Base-by-base conservation (phyloP, 2,329 filamentous ascomycete species). In the Colletotrichum destructivum region DNA sequence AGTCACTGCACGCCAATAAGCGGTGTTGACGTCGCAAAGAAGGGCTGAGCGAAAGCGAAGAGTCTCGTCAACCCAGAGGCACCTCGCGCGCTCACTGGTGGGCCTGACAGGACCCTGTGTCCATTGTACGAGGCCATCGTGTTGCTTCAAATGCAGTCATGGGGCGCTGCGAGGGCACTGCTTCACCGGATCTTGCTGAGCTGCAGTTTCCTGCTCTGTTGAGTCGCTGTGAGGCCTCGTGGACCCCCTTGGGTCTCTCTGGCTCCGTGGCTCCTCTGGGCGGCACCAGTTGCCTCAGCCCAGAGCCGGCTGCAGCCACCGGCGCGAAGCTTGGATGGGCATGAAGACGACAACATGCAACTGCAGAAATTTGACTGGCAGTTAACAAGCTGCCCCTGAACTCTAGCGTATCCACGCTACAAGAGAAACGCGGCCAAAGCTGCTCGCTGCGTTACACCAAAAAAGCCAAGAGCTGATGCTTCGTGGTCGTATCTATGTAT, bases 291-390 rank as follows among this genome's bases (percentile, higher is more conserved):
- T 59, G 54, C 52, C 63, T 47, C 54, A 52, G 57, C 67, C 55
- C 54, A 26, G 40, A 69, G 65, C 69, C 47, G 69, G 54, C 8
- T 69, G 49, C 69, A 64, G 46, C 59, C 65, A 69, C 59, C 65
- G 59, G 60, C 54, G 69, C 59, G 65, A 64, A 66, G 51, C 62
- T 64, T 57, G 13, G 54, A n/a, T 54, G 54, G 60, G 65, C 59
- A 71, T 68, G 54, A 61, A 47, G 42, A 46, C 65, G 65, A 60
- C 54, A 71, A 71, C 69, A 64, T 64, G 65, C 65, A 71, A 52
- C 57, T 61, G 65, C 59, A 71, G 26, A 54, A 35, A 51, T 56
- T 42, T 63, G 65, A 71, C 59, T 71, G 69, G 65, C 54, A 69
- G 47, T 40, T 26, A 21, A 55, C 38, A 54, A 59, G 59, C n/a